phyloP scores from a whole-genome alignment of 164 flowering plant species.

The Taxillus chinensis region DNA sequence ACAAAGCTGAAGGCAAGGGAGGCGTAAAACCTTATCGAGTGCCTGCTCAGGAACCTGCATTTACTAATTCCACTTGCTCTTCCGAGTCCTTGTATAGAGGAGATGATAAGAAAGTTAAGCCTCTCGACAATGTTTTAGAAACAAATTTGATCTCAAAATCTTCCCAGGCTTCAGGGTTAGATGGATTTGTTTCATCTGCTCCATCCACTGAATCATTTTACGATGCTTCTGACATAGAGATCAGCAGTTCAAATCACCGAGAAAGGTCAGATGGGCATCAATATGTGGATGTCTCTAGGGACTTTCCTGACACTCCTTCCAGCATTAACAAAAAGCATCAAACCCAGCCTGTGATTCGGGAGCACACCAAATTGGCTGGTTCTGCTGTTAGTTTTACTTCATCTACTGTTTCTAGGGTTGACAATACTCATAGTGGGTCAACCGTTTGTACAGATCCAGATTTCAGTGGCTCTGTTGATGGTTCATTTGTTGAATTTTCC shows the following conservation, averaged over 20 bases:
- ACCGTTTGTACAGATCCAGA: conserved; percentile 15
- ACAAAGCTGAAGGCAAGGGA: conserved; percentile 10
- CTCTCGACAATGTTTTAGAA: conserved; percentile 14
- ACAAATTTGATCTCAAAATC: conserved; percentile 16
- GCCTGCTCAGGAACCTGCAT: conserved; percentile 8
- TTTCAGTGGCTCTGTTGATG: conserved; percentile 8
- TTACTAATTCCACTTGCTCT: not conserved
- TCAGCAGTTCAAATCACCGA: conserved; percentile 16
- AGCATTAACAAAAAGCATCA: too few species aligned
- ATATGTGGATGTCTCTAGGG: conserved; percentile 11
- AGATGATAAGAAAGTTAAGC: conserved; percentile 12
- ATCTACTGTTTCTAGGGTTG: conserved; percentile 13
- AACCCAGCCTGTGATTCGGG: too few species aligned
- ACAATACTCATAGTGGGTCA: conserved; percentile 10
- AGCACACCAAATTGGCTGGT: too few species aligned
- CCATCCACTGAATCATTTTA: conserved; percentile 19
- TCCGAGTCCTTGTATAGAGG: not conserved
- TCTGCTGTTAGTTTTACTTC: conserved; percentile 15
- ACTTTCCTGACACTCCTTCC: conserved; percentile 6
- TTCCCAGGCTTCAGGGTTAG: conserved; percentile 14
- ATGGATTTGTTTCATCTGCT: conserved; percentile 9
- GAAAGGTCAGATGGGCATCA: conserved; percentile 13
- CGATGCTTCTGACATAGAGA: conserved; percentile 24
- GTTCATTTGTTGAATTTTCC: conserved; percentile 18
- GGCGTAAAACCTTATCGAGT: not conserved